phyloP scores from a whole-genome alignment of 139 green algal species.

The Pseudopediastrum boryanum region DNA sequence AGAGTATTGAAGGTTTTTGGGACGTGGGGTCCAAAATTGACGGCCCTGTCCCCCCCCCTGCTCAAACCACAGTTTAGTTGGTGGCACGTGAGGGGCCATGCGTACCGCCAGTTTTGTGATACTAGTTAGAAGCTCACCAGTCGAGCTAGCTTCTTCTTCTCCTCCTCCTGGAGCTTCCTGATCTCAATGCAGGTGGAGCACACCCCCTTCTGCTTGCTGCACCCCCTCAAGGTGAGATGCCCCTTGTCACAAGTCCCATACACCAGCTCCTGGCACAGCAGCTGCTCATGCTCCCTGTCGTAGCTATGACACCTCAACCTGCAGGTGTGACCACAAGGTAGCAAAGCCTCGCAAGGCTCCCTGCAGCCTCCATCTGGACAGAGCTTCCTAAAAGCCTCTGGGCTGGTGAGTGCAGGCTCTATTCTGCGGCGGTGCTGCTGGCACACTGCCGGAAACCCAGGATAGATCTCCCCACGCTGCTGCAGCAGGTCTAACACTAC shows the following conservation, averaged over 20 bases:
- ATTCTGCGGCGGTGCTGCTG: conserved; percentile 44
- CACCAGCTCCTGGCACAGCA: conserved; percentile 42
- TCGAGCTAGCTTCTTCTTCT: neutral
- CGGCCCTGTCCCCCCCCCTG: too few species aligned
- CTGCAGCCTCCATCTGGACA: conserved; percentile 60
- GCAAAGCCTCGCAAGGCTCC: conserved; percentile 42
- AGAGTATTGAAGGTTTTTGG: too few species aligned
- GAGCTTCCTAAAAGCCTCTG: conserved; percentile 39
- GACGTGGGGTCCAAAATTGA: too few species aligned
- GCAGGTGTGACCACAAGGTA: conserved; percentile 67
- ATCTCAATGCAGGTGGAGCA: conserved; percentile 31
- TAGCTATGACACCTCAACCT: conserved; percentile 46
- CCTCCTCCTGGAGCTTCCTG: neutral
- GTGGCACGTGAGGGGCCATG: too few species aligned
- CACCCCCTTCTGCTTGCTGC: neutral
- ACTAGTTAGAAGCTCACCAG: too few species aligned
- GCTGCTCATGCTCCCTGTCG: conserved; percentile 28
- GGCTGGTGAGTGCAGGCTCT: neutral
- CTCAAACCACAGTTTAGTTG: too few species aligned
- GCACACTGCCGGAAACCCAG: conserved; percentile 57
- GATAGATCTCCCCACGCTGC: conserved; percentile 4
- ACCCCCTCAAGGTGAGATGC: conserved; percentile 30
- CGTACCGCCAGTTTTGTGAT: too few species aligned
- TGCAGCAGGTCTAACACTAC: conserved; percentile 43
- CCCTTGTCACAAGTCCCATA: conserved; percentile 26